Evolutionary conservation across 2,329 filamentous ascomycete species (phyloP), one percentile per base, ranked within the genome.

Genomic region (Trichoderma breve): DNA sequence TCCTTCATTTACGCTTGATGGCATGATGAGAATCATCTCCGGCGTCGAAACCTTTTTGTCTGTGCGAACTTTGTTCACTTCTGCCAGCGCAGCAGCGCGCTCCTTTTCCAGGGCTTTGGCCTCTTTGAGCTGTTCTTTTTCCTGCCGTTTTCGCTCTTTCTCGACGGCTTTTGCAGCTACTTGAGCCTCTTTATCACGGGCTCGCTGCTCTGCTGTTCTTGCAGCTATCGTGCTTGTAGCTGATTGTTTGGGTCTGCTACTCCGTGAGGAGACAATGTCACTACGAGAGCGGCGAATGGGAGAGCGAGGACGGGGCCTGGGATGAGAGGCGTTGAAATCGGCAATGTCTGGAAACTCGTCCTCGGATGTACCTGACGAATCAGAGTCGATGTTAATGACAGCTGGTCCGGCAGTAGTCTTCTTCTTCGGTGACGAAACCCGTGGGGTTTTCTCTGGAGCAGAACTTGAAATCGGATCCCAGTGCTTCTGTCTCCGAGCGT

Each of bases 11-110:
- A 95, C 81, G 2, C 85, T 86, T 0, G 82, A 80, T 0, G 92
- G 87, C 28, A 95, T 82, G 75, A 93, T 88, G 2, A 94, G 85
- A 65, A 95, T 90, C 92, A 96, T 95, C 79, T 96, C 92, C 0
- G 87, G 87, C 0, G 90, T 88, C 0, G 92, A 92, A 0, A 90
- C 83, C 75, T 93, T 93, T 81, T 93, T 94, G 81, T 94, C 90
- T 0, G 88, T 89, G 66, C 89, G 89, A 11, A 91, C 82, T 76
- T 91, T 93, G 81, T 95, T 95, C 55, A 90, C 92, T 74, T 93
- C 90, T 3, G 89, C 89, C 26, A 95, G 81, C 8, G 93, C 91
- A 7, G 88, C 87, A 12, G 88, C 89, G 3, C 84, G 84, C 74
- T 90, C 87, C 76, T 91, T 93, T 74, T 93, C 89, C 7, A 83